Base-by-base conservation (phyloP, 306 rosid species). In the Luffa acutangula region DNA sequence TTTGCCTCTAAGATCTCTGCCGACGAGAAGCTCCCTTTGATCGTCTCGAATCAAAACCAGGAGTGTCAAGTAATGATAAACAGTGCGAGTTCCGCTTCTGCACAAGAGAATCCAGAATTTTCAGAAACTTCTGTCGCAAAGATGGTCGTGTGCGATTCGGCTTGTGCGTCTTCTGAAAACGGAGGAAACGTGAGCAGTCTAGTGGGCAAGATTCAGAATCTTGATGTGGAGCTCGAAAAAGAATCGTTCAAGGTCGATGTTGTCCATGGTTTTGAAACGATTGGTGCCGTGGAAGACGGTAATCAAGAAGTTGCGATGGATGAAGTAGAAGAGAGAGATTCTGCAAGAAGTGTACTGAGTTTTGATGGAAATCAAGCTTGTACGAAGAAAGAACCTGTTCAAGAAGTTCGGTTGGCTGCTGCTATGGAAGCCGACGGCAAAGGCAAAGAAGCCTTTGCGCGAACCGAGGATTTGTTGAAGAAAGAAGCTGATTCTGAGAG, bases 401-500 rank as follows among this genome's bases (percentile, higher is more conserved):
- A 12, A 48, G 69, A 75, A 75, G 76, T 46, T 9, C 71, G n/a
- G 52, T 54, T 20, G 58, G 36, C 52, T 48, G 43, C 63, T 79
- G 42, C 53, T 41, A n/a, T 12, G 10, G 81, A 59, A 21, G 49
- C 3, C 21, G 81, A 51, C 41, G 31, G 31, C 31, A 25, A 25
- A n/a, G 56, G 59, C 46, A 71, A 57, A 31, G 74, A 60, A 74
- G 77, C 45, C n/a, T 54, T 53, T 76, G 53, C 43, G 11, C 52
- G 33, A 31, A 39, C 58, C 2, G 51, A 63, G 13, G 69, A 8
- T 8, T 14, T 73, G 17, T 53, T 51, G 82, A 52, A 36, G 34
- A 79, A 85, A 76, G 83, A 67, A 73, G 53, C 4, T 6, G 83
- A 63, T 52, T 53, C 83, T 25, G 80, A 73, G 76, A 76, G 64